These are phyloP conservation scores for Trichomonascaceae sp. DNA, from an alignment of 1,139 yeast species.

Conservation along the genomic window DNA sequence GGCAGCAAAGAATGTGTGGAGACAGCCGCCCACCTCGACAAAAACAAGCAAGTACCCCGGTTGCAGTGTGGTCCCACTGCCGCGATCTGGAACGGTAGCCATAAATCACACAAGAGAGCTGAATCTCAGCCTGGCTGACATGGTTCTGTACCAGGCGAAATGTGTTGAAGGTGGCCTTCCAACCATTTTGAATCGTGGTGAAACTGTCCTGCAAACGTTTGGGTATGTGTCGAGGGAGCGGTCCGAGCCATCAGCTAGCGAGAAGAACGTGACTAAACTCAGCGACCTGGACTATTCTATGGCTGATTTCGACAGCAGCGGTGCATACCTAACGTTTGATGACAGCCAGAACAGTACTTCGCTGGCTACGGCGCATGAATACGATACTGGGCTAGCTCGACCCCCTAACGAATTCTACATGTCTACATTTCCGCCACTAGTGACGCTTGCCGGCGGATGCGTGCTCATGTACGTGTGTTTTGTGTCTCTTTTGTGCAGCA, in stretches of 20 bases:
- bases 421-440: slow-evolving; percentile 14
- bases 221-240: too few relatives aligned
- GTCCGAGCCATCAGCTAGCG: too few relatives aligned
- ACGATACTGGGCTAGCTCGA: too few relatives aligned
- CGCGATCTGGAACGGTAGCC: slow-evolving; percentile 9
- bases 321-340: too few relatives aligned
- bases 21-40: slow-evolving; percentile 9
- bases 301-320: too few relatives aligned
- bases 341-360: too few relatives aligned
- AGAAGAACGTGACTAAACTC: too few relatives aligned
- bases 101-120: slow-evolving; percentile 10
- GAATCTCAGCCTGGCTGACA: slow-evolving; percentile 4
- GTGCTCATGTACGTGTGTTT: slow-evolving; percentile 17
- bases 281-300: too few relatives aligned
- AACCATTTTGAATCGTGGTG: slow-evolving; percentile 5
- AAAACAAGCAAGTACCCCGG: too few relatives aligned
- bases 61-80: slow-evolving; percentile 7
- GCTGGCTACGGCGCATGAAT: too few relatives aligned
- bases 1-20: slow-evolving; percentile 8
- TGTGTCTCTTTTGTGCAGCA: slow-evolving; percentile 12
- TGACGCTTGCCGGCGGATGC: slow-evolving; percentile 16
- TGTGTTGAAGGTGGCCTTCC: slow-evolving; percentile 12
- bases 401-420: too few relatives aligned
- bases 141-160: slow-evolving; percentile 10
- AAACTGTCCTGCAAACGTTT: too few relatives aligned